phyloP scores from a whole-genome alignment of 352 stramenopile species.

The Pythium grandisporangium region DNA sequence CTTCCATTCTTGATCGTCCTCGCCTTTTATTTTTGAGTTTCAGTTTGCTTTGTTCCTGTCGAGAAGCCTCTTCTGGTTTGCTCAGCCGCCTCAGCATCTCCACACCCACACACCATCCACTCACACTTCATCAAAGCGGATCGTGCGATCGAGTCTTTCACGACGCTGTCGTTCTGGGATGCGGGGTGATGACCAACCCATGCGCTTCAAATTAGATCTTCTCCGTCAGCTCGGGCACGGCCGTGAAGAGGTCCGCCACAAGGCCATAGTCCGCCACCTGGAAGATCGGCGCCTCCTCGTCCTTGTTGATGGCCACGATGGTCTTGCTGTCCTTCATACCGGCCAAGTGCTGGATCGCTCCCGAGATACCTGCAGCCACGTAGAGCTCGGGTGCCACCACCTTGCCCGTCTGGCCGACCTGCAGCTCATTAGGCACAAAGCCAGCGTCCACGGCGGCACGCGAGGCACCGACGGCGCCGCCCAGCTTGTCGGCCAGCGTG shows the following conservation, averaged over 20 bases:
- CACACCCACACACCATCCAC: too few relatives aligned
- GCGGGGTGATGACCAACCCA: too few relatives aligned
- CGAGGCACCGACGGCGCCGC: conserved; percentile 95
- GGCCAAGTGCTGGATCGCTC: conserved; percentile 98
- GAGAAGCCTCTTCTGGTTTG: too few relatives aligned
- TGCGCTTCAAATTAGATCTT: conserved; percentile 98
- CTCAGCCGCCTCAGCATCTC: too few relatives aligned
- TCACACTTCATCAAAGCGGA: too few relatives aligned
- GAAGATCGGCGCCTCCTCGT: conserved; percentile 99
- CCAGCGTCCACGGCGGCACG: conserved; percentile 97
- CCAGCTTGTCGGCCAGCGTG: conserved; percentile 96
- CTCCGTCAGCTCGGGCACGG: conserved; percentile 95
- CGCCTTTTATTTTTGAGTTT: too few relatives aligned
- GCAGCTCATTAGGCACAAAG: conserved; percentile 97
- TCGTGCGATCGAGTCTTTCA: too few relatives aligned
- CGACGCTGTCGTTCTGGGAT: too few relatives aligned
- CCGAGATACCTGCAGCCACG: conserved; percentile 95
- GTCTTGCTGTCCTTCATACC: conserved; percentile 99
- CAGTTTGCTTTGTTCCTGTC: too few relatives aligned
- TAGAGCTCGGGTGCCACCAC: conserved; percentile 97
- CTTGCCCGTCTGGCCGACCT: conserved; percentile 99
- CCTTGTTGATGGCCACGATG: conserved; percentile 99
- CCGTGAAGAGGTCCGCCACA: conserved; percentile 96
- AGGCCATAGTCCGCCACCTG: conserved; percentile 98
- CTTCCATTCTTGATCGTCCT: too few relatives aligned